Base-by-base conservation (phyloP, 2,329 filamentous ascomycete species). In the Fusarium albosuccineum region DNA sequence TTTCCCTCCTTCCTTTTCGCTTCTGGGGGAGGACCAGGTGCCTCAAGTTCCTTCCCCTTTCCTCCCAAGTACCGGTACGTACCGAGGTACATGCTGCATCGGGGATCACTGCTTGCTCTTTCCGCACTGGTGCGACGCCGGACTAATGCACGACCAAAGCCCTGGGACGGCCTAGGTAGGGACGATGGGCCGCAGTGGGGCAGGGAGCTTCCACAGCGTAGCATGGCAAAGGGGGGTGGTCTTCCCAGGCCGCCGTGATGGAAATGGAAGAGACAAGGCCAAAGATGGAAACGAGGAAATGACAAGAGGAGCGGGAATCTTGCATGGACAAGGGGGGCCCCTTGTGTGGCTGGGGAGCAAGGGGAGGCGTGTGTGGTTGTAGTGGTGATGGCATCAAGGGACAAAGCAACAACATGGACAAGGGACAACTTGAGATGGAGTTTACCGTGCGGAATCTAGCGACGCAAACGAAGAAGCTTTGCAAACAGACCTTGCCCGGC, bases 71-170 rank as follows among this genome's bases (percentile, higher is more conserved):
- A 65, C 44, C 26, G 14, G 62, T 66, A 66, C 62, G 62, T 66
- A 65, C 46, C 45, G 5, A 1, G 26, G 6, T 16, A 16, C 17
- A 27, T 62, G 45, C 37, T 60, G 10, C 49, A 45, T 44, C 14
- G 45, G 41, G 16, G 41, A 44, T 13, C 6, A 22, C 27, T 10
- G 52, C 44, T 64, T 36, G 14, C 60, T 22, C 14, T 7, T 36
- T 55, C 60, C n/a, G 41, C 30, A 29, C 50, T 65, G 52, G 65
- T 65, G 59, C 62, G 64, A 68, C 57, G 54, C 64, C 17, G 17
- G 17, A 22, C 17, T 22, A 22, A 22, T 60, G 68, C 58, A 62
- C 70, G 71, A 70, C 71, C 71, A 53, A 66, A 73, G 71, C 64
- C 52, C 62, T 71, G 71, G 71, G 66, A 70, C 57, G 22, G 22